A percentile compares a stretch with the other conserved stretches of the same genome.
phyloP scores from a whole-genome alignment of 495 filamentous ascomycete species.

The Echria macrotheca region DNA sequence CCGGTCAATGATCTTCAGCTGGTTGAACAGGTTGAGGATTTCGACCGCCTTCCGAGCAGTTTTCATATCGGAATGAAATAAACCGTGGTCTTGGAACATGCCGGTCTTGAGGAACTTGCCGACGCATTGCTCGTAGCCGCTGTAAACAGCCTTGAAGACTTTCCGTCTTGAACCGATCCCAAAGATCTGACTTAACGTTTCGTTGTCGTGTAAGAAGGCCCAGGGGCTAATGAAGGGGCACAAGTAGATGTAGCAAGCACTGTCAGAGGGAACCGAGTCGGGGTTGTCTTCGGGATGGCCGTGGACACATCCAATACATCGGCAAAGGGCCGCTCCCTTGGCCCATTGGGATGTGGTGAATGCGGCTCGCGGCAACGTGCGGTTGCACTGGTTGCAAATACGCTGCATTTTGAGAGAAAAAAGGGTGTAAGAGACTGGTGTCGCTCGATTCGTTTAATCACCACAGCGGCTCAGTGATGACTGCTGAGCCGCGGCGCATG shows the following conservation, averaged over 20 bases:
- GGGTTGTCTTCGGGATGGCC: constrained; percentile 12
- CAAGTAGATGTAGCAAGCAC: constrained; percentile 25
- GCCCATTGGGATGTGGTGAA: constrained; percentile 24
- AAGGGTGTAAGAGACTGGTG: no score
- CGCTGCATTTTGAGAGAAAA: constrained; percentile 11
- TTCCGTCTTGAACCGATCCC: constrained; percentile 28
- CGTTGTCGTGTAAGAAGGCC: neutral
- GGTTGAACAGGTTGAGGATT: constrained; percentile 34
- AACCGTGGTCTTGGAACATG: constrained; percentile 22
- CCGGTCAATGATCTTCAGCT: constrained; percentile 23
- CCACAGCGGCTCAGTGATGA: no score
- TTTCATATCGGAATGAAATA: constrained; percentile 32
- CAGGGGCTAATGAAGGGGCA: no score
- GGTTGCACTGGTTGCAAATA: constrained; percentile 17
- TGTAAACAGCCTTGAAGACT: constrained; percentile 20
- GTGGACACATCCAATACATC: constrained; percentile 25
- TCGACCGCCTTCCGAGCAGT: constrained; percentile 28
- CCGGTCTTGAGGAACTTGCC: constrained; percentile 35
- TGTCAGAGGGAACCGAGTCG: constrained; percentile 13
- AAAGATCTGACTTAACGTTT: constrained; percentile 29
- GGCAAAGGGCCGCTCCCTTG: constrained; percentile 20
- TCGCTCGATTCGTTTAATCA: no score
- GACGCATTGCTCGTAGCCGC: constrained; percentile 26
- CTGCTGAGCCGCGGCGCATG: no score
- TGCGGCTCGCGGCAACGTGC: constrained; percentile 20